Evolutionary conservation across 2,329 filamentous ascomycete genomes (phyloP).

Genomic region (Venturiaceae sp.): DNA sequence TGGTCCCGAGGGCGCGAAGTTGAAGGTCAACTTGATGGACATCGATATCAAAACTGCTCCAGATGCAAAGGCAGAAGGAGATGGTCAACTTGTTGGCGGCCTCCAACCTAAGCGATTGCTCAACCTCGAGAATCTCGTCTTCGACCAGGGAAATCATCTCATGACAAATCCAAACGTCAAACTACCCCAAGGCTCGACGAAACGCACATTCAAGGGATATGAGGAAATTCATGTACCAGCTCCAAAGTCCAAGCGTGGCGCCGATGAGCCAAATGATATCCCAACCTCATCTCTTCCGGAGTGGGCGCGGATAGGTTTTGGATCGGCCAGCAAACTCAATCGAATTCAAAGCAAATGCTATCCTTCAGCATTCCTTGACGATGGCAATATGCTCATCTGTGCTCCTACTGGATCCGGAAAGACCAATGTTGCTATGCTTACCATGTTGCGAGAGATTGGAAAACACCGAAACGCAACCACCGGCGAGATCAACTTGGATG

Average conservation of each 20-base stretch:
- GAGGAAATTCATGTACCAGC: slow-evolving; percentile 96
- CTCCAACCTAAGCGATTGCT: slow-evolving; percentile 79
- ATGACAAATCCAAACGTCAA: slow-evolving; percentile 99
- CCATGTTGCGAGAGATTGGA: slow-evolving; percentile 91
- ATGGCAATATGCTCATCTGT: slow-evolving; percentile 96
- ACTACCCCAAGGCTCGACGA: slow-evolving; percentile 87
- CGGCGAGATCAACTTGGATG: slow-evolving; percentile 89
- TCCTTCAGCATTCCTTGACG: slow-evolving; percentile 80
- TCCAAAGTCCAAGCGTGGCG: slow-evolving; percentile 77
- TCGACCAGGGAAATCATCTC: slow-evolving; percentile 95
- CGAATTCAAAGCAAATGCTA: slow-evolving; percentile 93
- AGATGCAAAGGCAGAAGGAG: slow-evolving; percentile 44
- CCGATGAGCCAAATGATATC: slow-evolving; percentile 64
- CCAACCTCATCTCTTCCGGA: slow-evolving; percentile 83
- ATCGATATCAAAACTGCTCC: slow-evolving; percentile 57
- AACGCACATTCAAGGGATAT: slow-evolving; percentile 93
- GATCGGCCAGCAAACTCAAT: slow-evolving; percentile 77
- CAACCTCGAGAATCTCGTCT: slow-evolving; percentile 91
- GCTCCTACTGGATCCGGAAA: slow-evolving; percentile 96
- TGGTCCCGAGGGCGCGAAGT: slow-evolving; percentile 39
- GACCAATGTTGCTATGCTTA: slow-evolving; percentile 96
- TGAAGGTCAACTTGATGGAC: slow-evolving; percentile 79
- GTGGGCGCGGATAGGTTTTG: slow-evolving; percentile 83
- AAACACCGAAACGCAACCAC: slow-evolving; percentile 84
- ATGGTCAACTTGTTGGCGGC: slow-evolving; percentile 66